These are phyloP conservation scores for Gossypium sturtianum DNA, from an alignment of 345 rosid genomes.

Conservation along the genomic window DNA sequence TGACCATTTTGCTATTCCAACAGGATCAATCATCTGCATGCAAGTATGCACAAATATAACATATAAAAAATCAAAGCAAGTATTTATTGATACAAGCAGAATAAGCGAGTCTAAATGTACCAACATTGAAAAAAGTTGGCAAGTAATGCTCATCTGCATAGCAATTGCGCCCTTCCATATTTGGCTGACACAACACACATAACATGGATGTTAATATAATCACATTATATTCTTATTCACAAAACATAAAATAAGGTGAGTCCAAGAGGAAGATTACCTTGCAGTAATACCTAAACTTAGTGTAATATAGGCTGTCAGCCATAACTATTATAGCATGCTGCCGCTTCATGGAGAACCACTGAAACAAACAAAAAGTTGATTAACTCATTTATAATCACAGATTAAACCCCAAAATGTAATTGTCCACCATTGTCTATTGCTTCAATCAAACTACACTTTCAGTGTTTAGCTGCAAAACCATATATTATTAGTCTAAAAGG, in stretches of 20 bases:
- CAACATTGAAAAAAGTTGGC: slow-evolving; percentile 55
- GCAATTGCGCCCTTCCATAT: slow-evolving; percentile 65
- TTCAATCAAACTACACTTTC: neutral
- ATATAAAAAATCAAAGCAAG: neutral
- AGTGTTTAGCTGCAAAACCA: neutral
- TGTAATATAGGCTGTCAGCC: slow-evolving; percentile 60
- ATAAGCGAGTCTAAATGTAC: slow-evolving; percentile 17
- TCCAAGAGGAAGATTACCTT: slow-evolving; percentile 32
- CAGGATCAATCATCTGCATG: slow-evolving; percentile 56
- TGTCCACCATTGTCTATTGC: neutral
- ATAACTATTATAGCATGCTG: slow-evolving; percentile 58
- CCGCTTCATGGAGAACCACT: slow-evolving; percentile 82
- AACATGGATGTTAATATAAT: neutral
- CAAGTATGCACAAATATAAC: neutral
- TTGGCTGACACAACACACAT: slow-evolving; percentile 37
- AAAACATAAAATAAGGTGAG: neutral
- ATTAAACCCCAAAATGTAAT: neutral
- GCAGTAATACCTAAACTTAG: slow-evolving; percentile 54
- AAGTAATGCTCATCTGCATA: slow-evolving; percentile 67
- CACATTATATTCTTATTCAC: neutral
- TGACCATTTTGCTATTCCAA: slow-evolving; percentile 67
- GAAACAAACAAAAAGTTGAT: neutral
- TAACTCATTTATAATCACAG: neutral
- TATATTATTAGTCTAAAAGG: slow-evolving; percentile 4
- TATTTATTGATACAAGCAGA: neutral